Evolutionary conservation across 208 protist genomes (phyloP), one percentile per base, ranked within the genome.

Genomic region (Acanthamoeba culbertsoni): DNA sequence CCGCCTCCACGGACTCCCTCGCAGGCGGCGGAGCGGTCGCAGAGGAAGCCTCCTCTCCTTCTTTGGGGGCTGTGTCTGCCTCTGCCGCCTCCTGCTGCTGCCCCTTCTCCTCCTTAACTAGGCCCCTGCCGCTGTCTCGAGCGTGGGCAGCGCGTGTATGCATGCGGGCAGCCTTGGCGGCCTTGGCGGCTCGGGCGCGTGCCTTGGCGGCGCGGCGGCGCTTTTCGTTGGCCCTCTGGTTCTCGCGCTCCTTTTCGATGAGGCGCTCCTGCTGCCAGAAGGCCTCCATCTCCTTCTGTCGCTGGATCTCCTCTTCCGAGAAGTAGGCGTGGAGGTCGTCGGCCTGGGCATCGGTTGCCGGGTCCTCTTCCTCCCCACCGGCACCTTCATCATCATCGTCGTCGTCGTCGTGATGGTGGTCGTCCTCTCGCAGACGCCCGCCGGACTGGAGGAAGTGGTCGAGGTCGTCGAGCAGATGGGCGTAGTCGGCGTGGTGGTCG

Each of bases 161-260:
- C 26, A 62, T 7, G 12, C 12, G 55, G 55, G 12, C 55, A 26
- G 20, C 55, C 55, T n/a, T 8, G 8, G 48, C 18, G 12, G 8
- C 18, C 12, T 18, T n/a, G 55, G 55, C 55, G 5, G 12, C 12
- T n/a, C 55, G 55, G 63, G 63, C 28, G 33, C 23, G 23, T 6
- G 28, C 63, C 37, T 75, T 75, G 28, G 63, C 63, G 10, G 37
- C 37, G 28, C 63, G 63, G 37, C 63, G 63, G 16, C 63, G 63
- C 63, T 75, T n/a, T 23, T 75, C 63, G 37, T 75, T 75, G 63
- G 63, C 63, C 37, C 43, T 75, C 8, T 37, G 33, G 7, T 75
- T 75, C 37, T 75, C 63, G 63, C 63, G 63, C 63, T 75, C 63
- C 63, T 75, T 75, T 35, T 37, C 63, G 37, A 75, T 75, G 33